phyloP scores from a whole-genome alignment of 306 rosid species.

The Phaseolus lunatus region DNA sequence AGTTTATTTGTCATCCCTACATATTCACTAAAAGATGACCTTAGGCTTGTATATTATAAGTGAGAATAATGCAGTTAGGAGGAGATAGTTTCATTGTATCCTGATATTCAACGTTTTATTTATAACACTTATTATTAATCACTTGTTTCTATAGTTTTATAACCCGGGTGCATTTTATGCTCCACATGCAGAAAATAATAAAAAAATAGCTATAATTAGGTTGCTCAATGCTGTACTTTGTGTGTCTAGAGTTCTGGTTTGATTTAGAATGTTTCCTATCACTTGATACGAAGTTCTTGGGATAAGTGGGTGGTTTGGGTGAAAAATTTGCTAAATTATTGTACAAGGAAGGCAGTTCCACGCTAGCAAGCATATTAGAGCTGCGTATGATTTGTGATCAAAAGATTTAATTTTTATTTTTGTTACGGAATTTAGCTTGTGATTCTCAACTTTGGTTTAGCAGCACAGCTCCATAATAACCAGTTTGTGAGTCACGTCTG shows the following conservation, averaged over 20 bases:
- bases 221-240: slow-evolving; percentile 1
- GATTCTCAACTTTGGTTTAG: slow-evolving; percentile 12
- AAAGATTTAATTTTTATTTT: slow-evolving; percentile 28
- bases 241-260: slow-evolving; percentile 8
- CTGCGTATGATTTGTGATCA: slow-evolving; percentile 12
- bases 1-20: too few relatives aligned
- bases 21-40: not conserved
- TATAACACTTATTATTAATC: slow-evolving; percentile 3
- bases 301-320: slow-evolving; percentile 17
- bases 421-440: not conserved
- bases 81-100: not conserved
- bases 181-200: not conserved
- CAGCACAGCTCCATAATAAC: slow-evolving; percentile 8
- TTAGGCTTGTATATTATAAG: not conserved
- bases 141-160: slow-evolving; percentile 14
- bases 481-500: slow-evolving; percentile 25
- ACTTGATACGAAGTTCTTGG: slow-evolving; percentile 11
- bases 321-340: slow-evolving; percentile 3
- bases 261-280: slow-evolving; percentile 1
- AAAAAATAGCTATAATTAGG: not conserved
- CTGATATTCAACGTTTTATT: slow-evolving; percentile 1
- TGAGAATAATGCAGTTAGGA: slow-evolving; percentile 24
- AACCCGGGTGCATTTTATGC: not conserved
- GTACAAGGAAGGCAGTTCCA: slow-evolving; percentile 15
- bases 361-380: slow-evolving; percentile 36